Percentiles rank a stretch among this genome's conserved stretches.
Evolutionary conservation across 805 yeast species (phyloP).

Genomic region (Ogataea neopini): DNA sequence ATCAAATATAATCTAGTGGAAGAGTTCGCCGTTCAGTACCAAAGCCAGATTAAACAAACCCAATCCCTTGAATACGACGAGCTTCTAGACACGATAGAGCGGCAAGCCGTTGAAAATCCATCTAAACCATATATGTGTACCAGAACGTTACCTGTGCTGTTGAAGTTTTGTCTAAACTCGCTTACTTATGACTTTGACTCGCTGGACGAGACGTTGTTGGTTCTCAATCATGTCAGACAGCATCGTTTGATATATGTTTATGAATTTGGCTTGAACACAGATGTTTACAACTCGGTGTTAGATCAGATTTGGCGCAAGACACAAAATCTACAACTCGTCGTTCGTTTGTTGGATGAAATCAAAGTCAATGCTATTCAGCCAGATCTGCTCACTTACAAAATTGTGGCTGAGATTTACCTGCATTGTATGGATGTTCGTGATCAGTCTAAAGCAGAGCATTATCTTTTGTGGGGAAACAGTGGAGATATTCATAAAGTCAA

Average conservation of each 20-base stretch:
- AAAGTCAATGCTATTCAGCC: slow-evolving; percentile 33
- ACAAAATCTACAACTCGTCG: slow-evolving; percentile 27
- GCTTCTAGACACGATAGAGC: slow-evolving; percentile 5
- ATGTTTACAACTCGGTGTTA: slow-evolving; percentile 32
- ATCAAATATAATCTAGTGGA: slow-evolving; percentile 23
- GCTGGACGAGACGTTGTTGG: slow-evolving; percentile 25
- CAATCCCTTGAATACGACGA: neutral
- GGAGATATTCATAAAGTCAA: slow-evolving; percentile 28
- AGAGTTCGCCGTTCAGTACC: slow-evolving; percentile 13
- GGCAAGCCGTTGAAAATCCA: slow-evolving; percentile 18
- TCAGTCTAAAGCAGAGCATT: slow-evolving; percentile 25
- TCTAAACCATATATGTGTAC: slow-evolving; percentile 24
- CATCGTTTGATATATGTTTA: slow-evolving; percentile 33
- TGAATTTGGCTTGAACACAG: slow-evolving; percentile 33
- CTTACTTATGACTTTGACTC: slow-evolving; percentile 34
- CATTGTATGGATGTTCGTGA: slow-evolving; percentile 32
- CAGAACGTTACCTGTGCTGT: slow-evolving; percentile 30
- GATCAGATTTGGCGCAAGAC: slow-evolving; percentile 32
- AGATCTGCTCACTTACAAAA: slow-evolving; percentile 30
- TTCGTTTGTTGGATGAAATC: slow-evolving; percentile 31
- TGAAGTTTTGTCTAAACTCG: slow-evolving; percentile 31
- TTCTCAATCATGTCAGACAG: slow-evolving; percentile 28
- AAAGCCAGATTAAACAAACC: slow-evolving; percentile 3
- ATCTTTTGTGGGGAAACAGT: slow-evolving; percentile 33
- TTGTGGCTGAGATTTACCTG: slow-evolving; percentile 29